Conservation (phyloP, 805 yeast genomes). For the Zygosaccharomyces siamensis region DNA sequence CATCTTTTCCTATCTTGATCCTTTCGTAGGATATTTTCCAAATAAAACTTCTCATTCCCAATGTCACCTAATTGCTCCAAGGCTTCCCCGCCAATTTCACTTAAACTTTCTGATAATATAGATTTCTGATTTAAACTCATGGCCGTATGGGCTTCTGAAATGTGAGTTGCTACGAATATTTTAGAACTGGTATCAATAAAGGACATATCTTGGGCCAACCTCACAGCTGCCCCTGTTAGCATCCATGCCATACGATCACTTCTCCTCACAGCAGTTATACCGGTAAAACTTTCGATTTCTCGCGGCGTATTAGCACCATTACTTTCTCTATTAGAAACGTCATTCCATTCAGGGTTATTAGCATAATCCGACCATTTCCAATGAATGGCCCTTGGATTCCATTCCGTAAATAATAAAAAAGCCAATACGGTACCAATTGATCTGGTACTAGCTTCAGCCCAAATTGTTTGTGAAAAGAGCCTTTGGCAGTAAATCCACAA, state of each 20-base stretch:
- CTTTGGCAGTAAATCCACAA: slow-evolving; percentile 82
- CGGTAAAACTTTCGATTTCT: slow-evolving; percentile 53
- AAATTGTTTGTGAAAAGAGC: slow-evolving; percentile 76
- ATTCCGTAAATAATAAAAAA: slow-evolving; percentile 79
- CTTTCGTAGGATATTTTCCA: slow-evolving; percentile 28
- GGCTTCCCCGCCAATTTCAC: slow-evolving; percentile 43
- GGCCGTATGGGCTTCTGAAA: slow-evolving; percentile 77
- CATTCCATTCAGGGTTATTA: slow-evolving; percentile 43
- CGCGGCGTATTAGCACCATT: slow-evolving; percentile 21
- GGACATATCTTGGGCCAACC: slow-evolving; percentile 83
- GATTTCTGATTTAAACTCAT: slow-evolving; percentile 75
- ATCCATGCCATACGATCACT: slow-evolving; percentile 92
- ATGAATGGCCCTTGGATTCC: slow-evolving; percentile 95
- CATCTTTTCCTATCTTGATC: slow-evolving; percentile 26
- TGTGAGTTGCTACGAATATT: slow-evolving; percentile 76
- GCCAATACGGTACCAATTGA: slow-evolving; percentile 85
- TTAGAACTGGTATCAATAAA: slow-evolving; percentile 68
- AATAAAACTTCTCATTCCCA: slow-evolving; percentile 32
- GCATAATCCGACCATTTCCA: slow-evolving; percentile 86
- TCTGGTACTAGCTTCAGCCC: slow-evolving; percentile 91
- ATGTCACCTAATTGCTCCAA: slow-evolving; percentile 35
- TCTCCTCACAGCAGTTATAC: slow-evolving; percentile 78
- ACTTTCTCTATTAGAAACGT: slow-evolving; percentile 15
- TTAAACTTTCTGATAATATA: slow-evolving; percentile 66
- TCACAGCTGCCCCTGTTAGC: slow-evolving; percentile 81